Evolutionary conservation across 2,329 filamentous ascomycete genomes (phyloP), one percentile per base, ranked within the genome.

Genomic region (Emergomyces pasteurianus): DNA sequence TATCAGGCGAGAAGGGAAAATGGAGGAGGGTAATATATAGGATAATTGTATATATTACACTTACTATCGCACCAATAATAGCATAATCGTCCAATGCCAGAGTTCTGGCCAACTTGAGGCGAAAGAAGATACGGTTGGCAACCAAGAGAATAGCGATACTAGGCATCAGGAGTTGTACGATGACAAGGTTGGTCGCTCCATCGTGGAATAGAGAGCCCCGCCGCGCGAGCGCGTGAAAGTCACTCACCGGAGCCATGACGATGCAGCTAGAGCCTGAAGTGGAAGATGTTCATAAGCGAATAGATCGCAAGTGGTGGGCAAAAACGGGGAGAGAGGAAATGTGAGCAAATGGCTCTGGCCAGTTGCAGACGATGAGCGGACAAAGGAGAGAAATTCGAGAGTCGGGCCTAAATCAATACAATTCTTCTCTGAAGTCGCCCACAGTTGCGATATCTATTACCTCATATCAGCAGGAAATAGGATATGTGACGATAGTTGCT

Each of bases 21-120:
- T 26, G 61, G 10, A 61, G 59, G 23, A 10, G 4, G 1, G 21
- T 8, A 23, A 47, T 23, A 7, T 42, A 12, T 34, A 36, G 21
- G 14, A 26, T 7, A 31, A 26, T 18, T 28, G 31, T 12, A 18
- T n/a, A n/a, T n/a, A n/a, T n/a, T n/a, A 14, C 26, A 60, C 65
- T 64, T 60, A 72, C 70, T 64, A 70, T 52, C 16, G 70, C 65
- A 1, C 65, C 38, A n/a, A 70, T 58, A 50, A 71, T 72, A 26
- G 63, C 62, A 53, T 65, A 63, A 58, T 72, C 70, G 60, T 72
- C 70, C n/a, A 55, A 57, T 26, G 66, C 70, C 14, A 69, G 59
- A 23, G 55, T 64, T 28, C 65, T 67, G 12, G 67, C 59, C 40
- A 67, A 60, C 18, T 60, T 63, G 26, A 65, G 36, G 14, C 68